Conservation (phyloP, 2,329 filamentous ascomycete species). For the Hymenoscyphus occultus region DNA sequence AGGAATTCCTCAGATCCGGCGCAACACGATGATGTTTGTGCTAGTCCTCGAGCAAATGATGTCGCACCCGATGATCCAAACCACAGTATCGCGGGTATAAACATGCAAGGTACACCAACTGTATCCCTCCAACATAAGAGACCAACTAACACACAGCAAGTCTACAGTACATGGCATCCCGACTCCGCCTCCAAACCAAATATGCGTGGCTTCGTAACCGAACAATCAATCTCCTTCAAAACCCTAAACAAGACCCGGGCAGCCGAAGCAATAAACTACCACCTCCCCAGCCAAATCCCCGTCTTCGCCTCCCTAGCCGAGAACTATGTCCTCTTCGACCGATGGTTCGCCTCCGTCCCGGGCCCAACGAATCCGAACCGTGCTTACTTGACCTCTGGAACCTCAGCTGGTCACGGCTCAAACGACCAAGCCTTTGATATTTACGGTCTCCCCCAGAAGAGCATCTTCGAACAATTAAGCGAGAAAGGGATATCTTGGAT, state of each 20-base stretch:
- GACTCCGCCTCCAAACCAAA: slow-evolving; percentile 22
- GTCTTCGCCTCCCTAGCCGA: slow-evolving; percentile 42
- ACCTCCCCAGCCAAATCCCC: slow-evolving; percentile 41
- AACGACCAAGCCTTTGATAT: slow-evolving; percentile 39
- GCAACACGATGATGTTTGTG: slow-evolving; percentile 37
- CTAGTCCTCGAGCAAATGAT: slow-evolving; percentile 38
- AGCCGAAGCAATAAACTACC: slow-evolving; percentile 45
- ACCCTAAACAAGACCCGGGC: slow-evolving; percentile 39
- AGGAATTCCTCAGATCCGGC: slow-evolving; percentile 32
- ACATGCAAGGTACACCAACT: slow-evolving; percentile 38
- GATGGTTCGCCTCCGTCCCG: slow-evolving; percentile 42
- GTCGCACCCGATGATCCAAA: slow-evolving; percentile 44
- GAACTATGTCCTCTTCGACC: slow-evolving; percentile 45
- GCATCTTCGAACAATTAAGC: slow-evolving; percentile 42
- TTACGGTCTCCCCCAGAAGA: slow-evolving; percentile 39
- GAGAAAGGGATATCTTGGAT: slow-evolving; percentile 43
- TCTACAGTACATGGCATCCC: slow-evolving; percentile 41
- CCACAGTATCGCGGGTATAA: slow-evolving; percentile 42
- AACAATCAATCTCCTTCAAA: slow-evolving; percentile 40
- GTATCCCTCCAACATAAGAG: no score
- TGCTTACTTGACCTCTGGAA: slow-evolving; percentile 39
- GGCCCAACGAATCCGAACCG: slow-evolving; percentile 40
- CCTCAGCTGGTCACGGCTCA: slow-evolving; percentile 40
- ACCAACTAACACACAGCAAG: slow-evolving; percentile 12
- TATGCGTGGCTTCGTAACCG: slow-evolving; percentile 43